Base-by-base conservation (phyloP, 768 basidiomycete genomes). In the Boletus tylopilopsis region DNA sequence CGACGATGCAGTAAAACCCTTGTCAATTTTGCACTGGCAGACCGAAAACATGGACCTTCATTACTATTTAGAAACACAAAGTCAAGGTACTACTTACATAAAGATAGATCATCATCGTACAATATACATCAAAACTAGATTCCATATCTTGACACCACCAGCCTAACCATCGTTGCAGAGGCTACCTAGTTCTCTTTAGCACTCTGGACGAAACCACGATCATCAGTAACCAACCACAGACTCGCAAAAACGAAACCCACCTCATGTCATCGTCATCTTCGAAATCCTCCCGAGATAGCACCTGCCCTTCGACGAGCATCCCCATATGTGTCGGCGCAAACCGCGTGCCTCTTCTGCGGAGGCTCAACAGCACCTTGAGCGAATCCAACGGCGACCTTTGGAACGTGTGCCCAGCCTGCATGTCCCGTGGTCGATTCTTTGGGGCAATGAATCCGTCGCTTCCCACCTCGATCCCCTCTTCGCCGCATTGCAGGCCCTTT, bases 241-340 rank as follows among this genome's bases (percentile, higher is more conserved):
- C 13, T n/a, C 33, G n/a, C 8, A 32, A 15, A 11, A 30, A 8
- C 16, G 25, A 19, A 21, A 40, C 50, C 6, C 21, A 53, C 51
- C 19, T 53, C 22, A n/a, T n/a, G n/a, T n/a, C n/a, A 12, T 53
- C 39, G 21, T 1, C 0, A 4, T 5, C 30, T 24, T 35, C 12
- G n/a, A 54, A 55, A 18, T 55, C 53, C 2, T 21, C 49, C 42
- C 52, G 36, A 1, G 43, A 52, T 35, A 73, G 51, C 3, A 44
- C 19, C 25, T 52, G 55, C 24, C 58, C 65, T 27, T 65, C 53
- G 25, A 77, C 36, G 21, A 77, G 59, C 40, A 69, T 70, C 6
- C 76, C 76, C 54, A 76, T 55, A 47, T 77, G 74, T 6, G 75
- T 76, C 29, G 45, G 44, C 15, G 54, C 43, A 53, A 66, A 78